Evolutionary conservation across 768 basidiomycete species (phyloP), one percentile per base, ranked within the genome.

Genomic region (Boletus subparvulus): DNA sequence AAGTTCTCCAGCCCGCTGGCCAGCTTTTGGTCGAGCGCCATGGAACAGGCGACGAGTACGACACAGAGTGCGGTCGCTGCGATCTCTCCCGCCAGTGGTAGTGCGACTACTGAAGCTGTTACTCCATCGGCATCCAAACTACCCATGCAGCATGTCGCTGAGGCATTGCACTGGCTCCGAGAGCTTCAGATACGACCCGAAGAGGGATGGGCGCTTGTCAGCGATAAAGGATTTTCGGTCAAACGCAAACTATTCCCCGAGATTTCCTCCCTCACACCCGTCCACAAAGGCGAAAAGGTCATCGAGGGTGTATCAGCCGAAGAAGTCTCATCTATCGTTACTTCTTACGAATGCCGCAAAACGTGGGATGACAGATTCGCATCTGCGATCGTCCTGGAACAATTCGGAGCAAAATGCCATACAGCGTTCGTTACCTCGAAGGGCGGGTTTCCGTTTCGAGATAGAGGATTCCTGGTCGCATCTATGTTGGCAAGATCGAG

Each of bases 251-350:
- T 86, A n/a, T 81, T 84, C 8, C 80, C 89, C 0, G 85, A 88
- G 52, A 81, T 96, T 7, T 96, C 93, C 6, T 79, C 88, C 1
- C 76, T 83, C 50, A 84, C 94, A 33, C 92, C 93, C 0, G 84
- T 98, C 4, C 88, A 93, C 70, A 88, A 86, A 62, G 94, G 91
- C 0, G 86, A 88, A 67, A 91, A 92, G 73, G 92, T 98, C 58
- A 87, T 98, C 48, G 91, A 98, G 68, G 94, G 94, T 4, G 83
- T 95, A 12, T 90, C 93, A 1, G 94, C 94, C 1, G 95, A 97
- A 66, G 96, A 99, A 69, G 78, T 98, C 36, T 86, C 84, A 0
- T 79, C 86, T 1, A 80, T 90, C 21, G 78, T 97, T 17, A 79
- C 79, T 9, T 87, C 86, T 58, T 80, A 82, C 40, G 82, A 85